Base-by-base conservation (phyloP, 768 basidiomycete genomes). In the Rhizopogon vesiculosus region DNA sequence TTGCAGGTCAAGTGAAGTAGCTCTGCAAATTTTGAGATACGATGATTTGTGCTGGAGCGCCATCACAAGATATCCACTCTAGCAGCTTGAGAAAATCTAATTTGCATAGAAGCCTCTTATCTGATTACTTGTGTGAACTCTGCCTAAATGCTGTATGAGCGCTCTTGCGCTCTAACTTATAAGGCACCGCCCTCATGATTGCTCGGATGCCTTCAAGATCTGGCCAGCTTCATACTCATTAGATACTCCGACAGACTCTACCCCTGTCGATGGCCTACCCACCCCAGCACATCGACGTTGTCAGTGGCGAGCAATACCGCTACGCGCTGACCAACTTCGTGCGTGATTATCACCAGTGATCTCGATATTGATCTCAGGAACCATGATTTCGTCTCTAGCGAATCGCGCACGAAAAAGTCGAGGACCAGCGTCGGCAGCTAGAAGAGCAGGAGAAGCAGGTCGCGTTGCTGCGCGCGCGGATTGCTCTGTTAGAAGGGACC, bases 371-470 rank as follows among this genome's bases (percentile, higher is more conserved):
- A 22, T 33, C 29, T 31, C 22, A 19, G 12, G 42, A 54, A 29
- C n/a, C n/a, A 42, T 18, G 56, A 41, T 41, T 38, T 18, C 53
- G 38, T 33, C 31, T 31, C 16, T 65, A 90, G 90, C 82, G 89
- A 53, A 88, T 92, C 66, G 91, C 91, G 29, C 91, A 93, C 75
- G 86, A 92, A 69, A 91, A 89, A 69, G 91, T 93, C 61, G 91
- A 93, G 68, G 82, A 87, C 61, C 91, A 93, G 66, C 76, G 91
- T 10, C 65, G 64, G 12, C 89, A 93, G 64, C 79, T 93, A 19
- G 86, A 91, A 64, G 87, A 90, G 66, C 91, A 92, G 66, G 91
- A 93, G 60, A 77, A 83, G 59, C 89, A 92, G 67, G 86, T 93
- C 44, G 92, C 89, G 1, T 73, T 77, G 41, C 78, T 93, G 28